phyloP scores from a whole-genome alignment of 768 basidiomycete genomes.

The Phylloporus scabripes region DNA sequence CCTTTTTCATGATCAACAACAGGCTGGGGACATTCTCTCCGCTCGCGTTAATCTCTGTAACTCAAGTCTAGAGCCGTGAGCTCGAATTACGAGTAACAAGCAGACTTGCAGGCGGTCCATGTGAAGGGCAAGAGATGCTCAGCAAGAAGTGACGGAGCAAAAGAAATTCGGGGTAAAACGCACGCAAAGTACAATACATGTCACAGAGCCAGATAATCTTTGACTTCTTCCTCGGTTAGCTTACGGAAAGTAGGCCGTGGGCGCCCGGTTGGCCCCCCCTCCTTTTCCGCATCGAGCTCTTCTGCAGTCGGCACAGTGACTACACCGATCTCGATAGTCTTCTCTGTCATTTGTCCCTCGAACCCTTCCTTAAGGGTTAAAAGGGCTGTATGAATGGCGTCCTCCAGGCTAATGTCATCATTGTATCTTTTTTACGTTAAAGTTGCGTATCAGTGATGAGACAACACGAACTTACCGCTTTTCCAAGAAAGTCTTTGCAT shows the following conservation, averaged over 20 bases:
- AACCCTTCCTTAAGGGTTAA: constrained; percentile 98
- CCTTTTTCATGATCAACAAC: constrained; percentile 28
- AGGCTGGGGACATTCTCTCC: constrained; percentile 5
- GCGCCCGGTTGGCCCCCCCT: constrained; percentile 61
- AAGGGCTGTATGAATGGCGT: constrained; percentile 97
- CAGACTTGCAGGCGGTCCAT: constrained; percentile 3
- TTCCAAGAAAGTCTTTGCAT: constrained; percentile 98
- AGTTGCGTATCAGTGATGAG: constrained; percentile 14
- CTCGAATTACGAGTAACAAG: constrained; percentile 2
- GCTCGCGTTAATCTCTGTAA: constrained; percentile 6
- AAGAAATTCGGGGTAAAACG: constrained; percentile 21
- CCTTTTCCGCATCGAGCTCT: constrained; percentile 55
- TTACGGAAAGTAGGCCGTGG: constrained; percentile 91
- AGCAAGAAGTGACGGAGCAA: constrained; percentile 10
- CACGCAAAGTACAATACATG: constrained; percentile 29
- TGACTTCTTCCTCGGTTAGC: constrained; percentile 92
- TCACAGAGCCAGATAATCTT: constrained; percentile 89
- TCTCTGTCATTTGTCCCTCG: constrained; percentile 99
- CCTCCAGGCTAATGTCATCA: constrained; percentile 97
- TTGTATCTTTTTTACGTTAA: constrained; percentile 79
- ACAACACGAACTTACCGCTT: constrained; percentile 67
- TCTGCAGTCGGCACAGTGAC: constrained; percentile 79
- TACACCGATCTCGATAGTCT: constrained; percentile 98
- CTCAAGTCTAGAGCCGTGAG: constrained; percentile 2
- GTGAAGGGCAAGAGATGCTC: constrained; percentile 12